Conservation (phyloP, 306 rosid genomes). For the Fagus crenata region DNA sequence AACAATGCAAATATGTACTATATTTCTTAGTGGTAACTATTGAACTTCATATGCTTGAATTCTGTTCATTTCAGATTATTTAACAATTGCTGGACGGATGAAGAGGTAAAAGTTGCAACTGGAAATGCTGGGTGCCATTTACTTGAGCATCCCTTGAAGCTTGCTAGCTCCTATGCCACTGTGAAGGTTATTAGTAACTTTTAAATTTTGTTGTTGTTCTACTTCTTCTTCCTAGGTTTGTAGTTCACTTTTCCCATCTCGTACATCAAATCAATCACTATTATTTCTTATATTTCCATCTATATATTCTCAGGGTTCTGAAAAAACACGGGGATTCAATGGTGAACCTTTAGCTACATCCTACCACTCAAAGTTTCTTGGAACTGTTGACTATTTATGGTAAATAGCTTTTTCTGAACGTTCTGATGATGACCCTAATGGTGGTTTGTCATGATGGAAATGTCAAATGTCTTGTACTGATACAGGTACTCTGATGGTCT, state of each 20-base stretch:
- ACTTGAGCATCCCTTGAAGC: conserved; percentile 69
- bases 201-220: conserved; percentile 3
- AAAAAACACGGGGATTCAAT: conserved; percentile 56
- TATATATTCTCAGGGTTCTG: conserved; percentile 53
- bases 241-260: conserved; percentile 3
- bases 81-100: conserved; percentile 58
- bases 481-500: conserved; percentile 72
- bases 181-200: conserved; percentile 46
- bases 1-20: background rate
- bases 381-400: conserved; percentile 93
- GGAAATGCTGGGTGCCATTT: conserved; percentile 55
- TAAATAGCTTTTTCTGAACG: conserved; percentile 36
- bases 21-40: background rate
- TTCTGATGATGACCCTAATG: conserved; percentile 12
- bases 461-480: conserved; percentile 20
- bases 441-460: conserved; percentile 13
- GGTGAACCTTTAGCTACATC: conserved; percentile 89
- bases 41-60: conserved; percentile 11
- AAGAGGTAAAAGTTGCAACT: conserved; percentile 68
- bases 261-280: background rate
- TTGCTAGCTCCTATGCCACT: conserved; percentile 72
- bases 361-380: conserved; percentile 86
- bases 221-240: background rate
- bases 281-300: conserved; percentile 16
- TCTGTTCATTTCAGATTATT: conserved; percentile 50